Evolutionary conservation across 2,329 filamentous ascomycete genomes (phyloP).

Genomic region (Diatrype stigma): DNA sequence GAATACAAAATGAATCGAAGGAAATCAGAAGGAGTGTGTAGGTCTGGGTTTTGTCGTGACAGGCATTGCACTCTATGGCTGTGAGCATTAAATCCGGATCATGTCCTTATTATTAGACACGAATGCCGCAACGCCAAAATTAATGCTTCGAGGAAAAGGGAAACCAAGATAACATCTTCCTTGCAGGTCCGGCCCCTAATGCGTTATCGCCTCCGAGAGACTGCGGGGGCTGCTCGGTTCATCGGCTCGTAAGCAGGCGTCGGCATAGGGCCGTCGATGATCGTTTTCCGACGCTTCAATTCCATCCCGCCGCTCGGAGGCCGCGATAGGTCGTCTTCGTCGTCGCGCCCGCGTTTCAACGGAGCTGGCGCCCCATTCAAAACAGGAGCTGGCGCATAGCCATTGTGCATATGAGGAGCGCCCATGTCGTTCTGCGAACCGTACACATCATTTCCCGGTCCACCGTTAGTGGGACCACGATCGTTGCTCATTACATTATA

Average conservation of each 20-base stretch:
- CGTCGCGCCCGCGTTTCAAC: slow-evolving; percentile 48
- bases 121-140: slow-evolving; percentile 19
- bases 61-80: slow-evolving; percentile 15
- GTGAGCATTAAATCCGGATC: slow-evolving; percentile 11
- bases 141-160: slow-evolving; percentile 12
- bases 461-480: slow-evolving; percentile 63
- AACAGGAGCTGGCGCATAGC: slow-evolving; percentile 59
- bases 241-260: slow-evolving; percentile 46
- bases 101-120: slow-evolving; percentile 13
- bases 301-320: slow-evolving; percentile 61
- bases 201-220: slow-evolving; percentile 32
- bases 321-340: slow-evolving; percentile 57
- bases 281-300: slow-evolving; percentile 76
- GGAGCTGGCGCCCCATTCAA: slow-evolving; percentile 57
- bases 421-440: slow-evolving; percentile 59
- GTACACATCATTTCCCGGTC: slow-evolving; percentile 65
- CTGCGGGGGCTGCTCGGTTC: slow-evolving; percentile 42
- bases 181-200: slow-evolving; percentile 1
- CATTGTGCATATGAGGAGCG: slow-evolving; percentile 48
- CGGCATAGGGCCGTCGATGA: slow-evolving; percentile 57
- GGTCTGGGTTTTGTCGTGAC: slow-evolving; percentile 9
- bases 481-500: slow-evolving; percentile 89
- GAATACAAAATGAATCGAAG: slow-evolving; percentile 32
- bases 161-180: slow-evolving; percentile 5
- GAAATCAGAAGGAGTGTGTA: slow-evolving; percentile 23